phyloP scores from a whole-genome alignment of 352 stramenopile genomes.

The Bremia lactucae region DNA sequence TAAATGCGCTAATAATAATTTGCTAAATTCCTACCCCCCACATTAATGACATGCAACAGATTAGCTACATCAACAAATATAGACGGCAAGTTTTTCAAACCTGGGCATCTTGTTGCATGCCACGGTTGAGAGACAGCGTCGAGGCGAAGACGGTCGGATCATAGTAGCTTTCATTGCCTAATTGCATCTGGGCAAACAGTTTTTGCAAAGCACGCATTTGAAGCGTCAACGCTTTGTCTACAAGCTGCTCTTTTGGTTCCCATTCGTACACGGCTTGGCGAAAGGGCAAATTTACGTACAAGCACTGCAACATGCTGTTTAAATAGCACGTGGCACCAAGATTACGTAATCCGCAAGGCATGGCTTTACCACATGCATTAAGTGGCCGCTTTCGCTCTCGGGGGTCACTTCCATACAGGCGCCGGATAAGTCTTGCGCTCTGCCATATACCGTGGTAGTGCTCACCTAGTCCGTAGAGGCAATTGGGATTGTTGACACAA shows the following conservation, averaged over 20 bases:
- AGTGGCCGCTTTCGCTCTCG: slow-evolving; percentile 29
- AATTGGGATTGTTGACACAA: slow-evolving; percentile 80
- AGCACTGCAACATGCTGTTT: slow-evolving; percentile 80
- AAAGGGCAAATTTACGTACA: slow-evolving; percentile 69
- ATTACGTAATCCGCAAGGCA: slow-evolving; percentile 70
- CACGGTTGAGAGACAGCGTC: slow-evolving; percentile 70
- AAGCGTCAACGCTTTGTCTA: slow-evolving; percentile 36
- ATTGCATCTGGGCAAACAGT: slow-evolving; percentile 77
- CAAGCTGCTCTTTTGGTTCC: slow-evolving; percentile 44
- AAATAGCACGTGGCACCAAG: slow-evolving; percentile 83
- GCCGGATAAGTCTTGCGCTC: slow-evolving; percentile 33
- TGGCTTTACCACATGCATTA: not conserved
- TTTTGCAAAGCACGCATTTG: slow-evolving; percentile 78
- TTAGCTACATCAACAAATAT: not conserved
- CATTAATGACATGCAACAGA: slow-evolving; percentile 5
- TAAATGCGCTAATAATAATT: slow-evolving; percentile 72
- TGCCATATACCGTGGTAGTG: slow-evolving; percentile 66
- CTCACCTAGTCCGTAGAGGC: slow-evolving; percentile 76
- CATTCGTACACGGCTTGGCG: slow-evolving; percentile 70
- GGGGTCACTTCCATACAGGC: slow-evolving; percentile 57
- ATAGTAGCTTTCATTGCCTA: slow-evolving; percentile 56
- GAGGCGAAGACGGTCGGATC: slow-evolving; percentile 71
- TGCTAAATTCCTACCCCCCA: slow-evolving; percentile 69
- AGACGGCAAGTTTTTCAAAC: slow-evolving; percentile 14
- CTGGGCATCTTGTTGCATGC: slow-evolving; percentile 83